Percentiles rank a stretch among this genome's conserved stretches.
Evolutionary conservation across 2,329 filamentous ascomycete species (phyloP).

Genomic region (Trichoderma lentiforme): DNA sequence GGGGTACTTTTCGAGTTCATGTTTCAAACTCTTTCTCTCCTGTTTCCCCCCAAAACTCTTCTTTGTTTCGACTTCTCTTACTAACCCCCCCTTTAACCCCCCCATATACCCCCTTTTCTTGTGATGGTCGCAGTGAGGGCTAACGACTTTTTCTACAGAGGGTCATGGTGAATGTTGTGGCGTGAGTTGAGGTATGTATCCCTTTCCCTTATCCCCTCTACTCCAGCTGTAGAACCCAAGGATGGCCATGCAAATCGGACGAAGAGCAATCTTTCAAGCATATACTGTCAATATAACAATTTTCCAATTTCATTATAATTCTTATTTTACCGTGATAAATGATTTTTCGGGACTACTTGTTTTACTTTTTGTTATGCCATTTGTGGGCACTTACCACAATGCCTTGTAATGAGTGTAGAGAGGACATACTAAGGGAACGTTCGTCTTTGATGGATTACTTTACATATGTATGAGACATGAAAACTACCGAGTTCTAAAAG

Average conservation of each 20-base stretch:
- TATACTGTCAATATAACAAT: neutral
- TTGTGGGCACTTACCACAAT: too few relatives aligned
- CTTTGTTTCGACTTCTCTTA: neutral
- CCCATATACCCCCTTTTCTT: constrained; percentile 5
- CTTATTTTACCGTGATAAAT: too few relatives aligned
- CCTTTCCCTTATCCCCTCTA: neutral
- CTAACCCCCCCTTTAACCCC: neutral
- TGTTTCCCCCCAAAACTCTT: neutral
- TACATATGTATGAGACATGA: constrained; percentile 13
- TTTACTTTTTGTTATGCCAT: too few relatives aligned
- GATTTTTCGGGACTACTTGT: too few relatives aligned
- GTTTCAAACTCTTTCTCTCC: constrained; percentile 8
- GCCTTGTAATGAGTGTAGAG: neutral
- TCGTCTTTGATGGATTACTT: constrained; percentile 1
- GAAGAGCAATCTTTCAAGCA: neutral
- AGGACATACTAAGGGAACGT: neutral
- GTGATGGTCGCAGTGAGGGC: constrained; percentile 27
- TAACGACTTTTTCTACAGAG: constrained; percentile 23
- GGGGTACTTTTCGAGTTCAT: neutral
- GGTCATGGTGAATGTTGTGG: constrained; percentile 19
- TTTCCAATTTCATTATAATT: neutral
- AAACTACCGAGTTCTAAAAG: constrained; percentile 15
- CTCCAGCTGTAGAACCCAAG: neutral
- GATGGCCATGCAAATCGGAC: neutral
- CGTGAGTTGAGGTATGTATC: constrained; percentile 28